Percentiles rank a stretch among this genome's conserved stretches.
Conservation (phyloP, 768 basidiomycete genomes). For the Austroboletus eburneus region DNA sequence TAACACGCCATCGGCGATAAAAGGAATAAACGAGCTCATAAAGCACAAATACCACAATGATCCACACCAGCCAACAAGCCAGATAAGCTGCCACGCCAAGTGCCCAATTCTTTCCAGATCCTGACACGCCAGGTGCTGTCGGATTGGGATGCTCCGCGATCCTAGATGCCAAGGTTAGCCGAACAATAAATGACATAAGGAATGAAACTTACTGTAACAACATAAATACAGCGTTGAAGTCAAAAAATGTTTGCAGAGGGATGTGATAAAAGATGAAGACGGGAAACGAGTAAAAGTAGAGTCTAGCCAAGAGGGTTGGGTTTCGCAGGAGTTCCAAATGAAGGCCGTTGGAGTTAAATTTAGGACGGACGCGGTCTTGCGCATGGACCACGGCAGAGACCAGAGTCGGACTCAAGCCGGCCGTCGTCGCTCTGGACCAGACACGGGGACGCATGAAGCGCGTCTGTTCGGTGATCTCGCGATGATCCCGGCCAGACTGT, state of each 20-base stretch:
- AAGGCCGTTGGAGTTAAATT: conserved; percentile 64
- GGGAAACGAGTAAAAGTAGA: conserved; percentile 71
- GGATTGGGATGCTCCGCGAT: conserved; percentile 74
- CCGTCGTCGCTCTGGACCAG: conserved; percentile 56
- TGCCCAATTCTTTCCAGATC: conserved; percentile 75
- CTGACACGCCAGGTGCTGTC: conserved; percentile 60
- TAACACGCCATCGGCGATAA: conserved; percentile 69
- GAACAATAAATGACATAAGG: conserved; percentile 1
- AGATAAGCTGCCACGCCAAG: conserved; percentile 80
- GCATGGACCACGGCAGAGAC: conserved; percentile 36
- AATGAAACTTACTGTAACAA: conserved; percentile 66
- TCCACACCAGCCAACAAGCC: conserved; percentile 74
- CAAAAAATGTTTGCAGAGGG: conserved; percentile 78
- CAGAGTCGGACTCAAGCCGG: conserved; percentile 40
- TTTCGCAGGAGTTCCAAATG: conserved; percentile 64
- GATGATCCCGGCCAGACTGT: conserved; percentile 37
- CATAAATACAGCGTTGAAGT: conserved; percentile 85
- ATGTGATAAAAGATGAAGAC: conserved; percentile 68
- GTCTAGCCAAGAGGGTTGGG: conserved; percentile 48
- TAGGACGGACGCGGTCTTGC: conserved; percentile 44
- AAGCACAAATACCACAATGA: conserved; percentile 65
- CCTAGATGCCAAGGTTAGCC: conserved; percentile 37
- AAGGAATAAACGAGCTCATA: conserved; percentile 80
- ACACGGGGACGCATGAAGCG: conserved; percentile 44
- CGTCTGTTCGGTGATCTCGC: conserved; percentile 51